These are phyloP conservation scores for Xylaria sp. DNA, from an alignment of 2,329 filamentous ascomycete genomes.

Conservation along the genomic window DNA sequence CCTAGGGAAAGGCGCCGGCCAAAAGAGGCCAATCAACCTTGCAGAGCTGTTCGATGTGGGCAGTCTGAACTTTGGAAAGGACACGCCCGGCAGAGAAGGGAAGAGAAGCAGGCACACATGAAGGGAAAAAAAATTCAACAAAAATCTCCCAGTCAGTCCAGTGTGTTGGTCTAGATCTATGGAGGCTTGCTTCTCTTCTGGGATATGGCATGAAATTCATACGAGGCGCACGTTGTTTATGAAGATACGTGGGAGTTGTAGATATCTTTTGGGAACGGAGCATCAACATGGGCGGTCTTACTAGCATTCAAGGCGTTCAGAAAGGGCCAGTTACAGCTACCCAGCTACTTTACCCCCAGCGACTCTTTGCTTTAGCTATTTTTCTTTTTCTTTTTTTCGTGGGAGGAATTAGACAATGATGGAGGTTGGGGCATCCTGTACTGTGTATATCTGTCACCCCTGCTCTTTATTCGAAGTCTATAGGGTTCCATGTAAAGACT, in stretches of 20 bases:
- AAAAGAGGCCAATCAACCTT: conserved; percentile 78
- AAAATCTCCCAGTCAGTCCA: conserved; percentile 32
- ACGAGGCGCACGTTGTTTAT: conserved; percentile 24
- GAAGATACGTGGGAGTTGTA: conserved; percentile 28
- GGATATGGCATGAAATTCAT: conserved; percentile 27
- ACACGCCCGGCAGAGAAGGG: conserved; percentile 61
- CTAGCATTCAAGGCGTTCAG: conserved; percentile 39
- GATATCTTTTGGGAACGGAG: conserved; percentile 36
- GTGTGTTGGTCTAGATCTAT: conserved; percentile 36
- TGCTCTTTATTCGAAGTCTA: conserved; percentile 12
- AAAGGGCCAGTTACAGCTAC: conserved; percentile 26
- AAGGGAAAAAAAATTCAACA: conserved; percentile 28
- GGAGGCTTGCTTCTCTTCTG: conserved; percentile 31
- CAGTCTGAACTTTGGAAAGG: conserved; percentile 71
- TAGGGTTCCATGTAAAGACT: conserved; percentile 6
- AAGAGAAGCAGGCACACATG: conserved; percentile 65
- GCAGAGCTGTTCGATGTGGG: conserved; percentile 80
- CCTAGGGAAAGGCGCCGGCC: conserved; percentile 72
- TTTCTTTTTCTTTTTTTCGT: conserved; percentile 7
- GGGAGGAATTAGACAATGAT: conserved; percentile 8
- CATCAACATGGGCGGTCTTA: conserved; percentile 26
- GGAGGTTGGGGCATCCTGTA: neutral
- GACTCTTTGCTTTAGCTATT: conserved; percentile 28
- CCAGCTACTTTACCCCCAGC: conserved; percentile 26
- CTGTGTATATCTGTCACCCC: conserved; percentile 19